Evolutionary conservation across 768 basidiomycete species (phyloP).

Genomic region (Suillus weaverae): DNA sequence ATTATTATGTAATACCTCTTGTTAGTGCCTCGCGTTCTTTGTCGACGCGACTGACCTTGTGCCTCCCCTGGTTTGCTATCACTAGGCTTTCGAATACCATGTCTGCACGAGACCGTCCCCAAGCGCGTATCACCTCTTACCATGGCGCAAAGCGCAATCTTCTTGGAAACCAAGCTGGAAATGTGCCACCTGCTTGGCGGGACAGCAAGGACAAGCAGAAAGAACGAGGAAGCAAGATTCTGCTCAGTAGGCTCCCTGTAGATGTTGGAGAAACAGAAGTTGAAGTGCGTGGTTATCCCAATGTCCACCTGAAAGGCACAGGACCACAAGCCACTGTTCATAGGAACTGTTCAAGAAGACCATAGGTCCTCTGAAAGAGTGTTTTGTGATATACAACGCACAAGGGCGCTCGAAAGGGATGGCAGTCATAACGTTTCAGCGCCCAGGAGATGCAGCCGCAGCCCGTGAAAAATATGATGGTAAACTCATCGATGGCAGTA

Average conservation of each 20-base stretch:
- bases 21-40: background rate
- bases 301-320: background rate
- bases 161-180: slow-evolving; percentile 56
- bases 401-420: slow-evolving; percentile 78
- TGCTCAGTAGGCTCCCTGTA: slow-evolving; percentile 62
- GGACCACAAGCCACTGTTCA: slow-evolving; percentile 12
- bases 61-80: background rate
- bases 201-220: slow-evolving; percentile 35
- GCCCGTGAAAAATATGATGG: slow-evolving; percentile 73
- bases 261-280: slow-evolving; percentile 71
- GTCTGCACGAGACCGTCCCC: slow-evolving; percentile 5
- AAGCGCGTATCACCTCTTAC: slow-evolving; percentile 44
- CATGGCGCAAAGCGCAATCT: slow-evolving; percentile 56
- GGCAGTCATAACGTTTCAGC: slow-evolving; percentile 71
- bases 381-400: slow-evolving; percentile 72
- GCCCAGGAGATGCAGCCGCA: slow-evolving; percentile 57
- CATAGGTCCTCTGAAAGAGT: slow-evolving; percentile 69
- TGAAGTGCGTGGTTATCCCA: slow-evolving; percentile 44
- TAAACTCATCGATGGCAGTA: slow-evolving; percentile 69
- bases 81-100: background rate
- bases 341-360: slow-evolving; percentile 79
- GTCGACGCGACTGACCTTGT: background rate
- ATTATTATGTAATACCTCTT: background rate
- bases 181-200: slow-evolving; percentile 64
- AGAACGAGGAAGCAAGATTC: slow-evolving; percentile 59